A percentile compares a stretch with the other conserved stretches of the same genome.
Evolutionary conservation across 352 stramenopile genomes (phyloP).

Genomic region (Phytopythium litorale): DNA sequence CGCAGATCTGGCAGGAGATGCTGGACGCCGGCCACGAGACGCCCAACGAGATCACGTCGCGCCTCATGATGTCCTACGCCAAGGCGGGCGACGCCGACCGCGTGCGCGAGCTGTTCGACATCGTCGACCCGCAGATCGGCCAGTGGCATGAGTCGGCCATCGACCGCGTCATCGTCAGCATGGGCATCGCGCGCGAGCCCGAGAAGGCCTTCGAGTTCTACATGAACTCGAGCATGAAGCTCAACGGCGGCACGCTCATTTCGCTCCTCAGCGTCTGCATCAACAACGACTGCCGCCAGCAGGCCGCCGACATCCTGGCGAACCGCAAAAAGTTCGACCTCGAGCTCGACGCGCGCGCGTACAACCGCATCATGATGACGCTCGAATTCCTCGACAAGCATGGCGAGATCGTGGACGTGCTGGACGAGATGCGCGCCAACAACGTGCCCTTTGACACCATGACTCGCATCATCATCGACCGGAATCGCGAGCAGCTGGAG

Average conservation of each 20-base stretch:
- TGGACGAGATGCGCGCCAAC: slow-evolving; percentile 61
- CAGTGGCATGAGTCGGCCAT: slow-evolving; percentile 67
- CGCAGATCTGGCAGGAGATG: slow-evolving; percentile 53
- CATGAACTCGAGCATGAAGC: slow-evolving; percentile 75
- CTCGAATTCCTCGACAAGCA: slow-evolving; percentile 69
- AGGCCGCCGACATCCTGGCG: slow-evolving; percentile 64
- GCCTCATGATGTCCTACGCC: slow-evolving; percentile 54
- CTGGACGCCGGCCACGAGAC: slow-evolving; percentile 40
- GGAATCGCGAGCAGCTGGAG: slow-evolving; percentile 43
- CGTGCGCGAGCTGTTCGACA: slow-evolving; percentile 47
- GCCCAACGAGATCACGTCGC: slow-evolving; percentile 67
- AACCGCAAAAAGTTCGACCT: slow-evolving; percentile 81
- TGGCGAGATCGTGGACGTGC: slow-evolving; percentile 46
- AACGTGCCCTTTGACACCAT: slow-evolving; percentile 53
- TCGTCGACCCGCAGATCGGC: slow-evolving; percentile 55
- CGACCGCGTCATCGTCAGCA: slow-evolving; percentile 63
- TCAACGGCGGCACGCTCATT: slow-evolving; percentile 67
- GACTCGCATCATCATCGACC: slow-evolving; percentile 52
- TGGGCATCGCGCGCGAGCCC: slow-evolving; percentile 60
- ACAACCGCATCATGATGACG: slow-evolving; percentile 71
- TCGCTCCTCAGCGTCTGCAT: slow-evolving; percentile 64
- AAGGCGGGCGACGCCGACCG: slow-evolving; percentile 35
- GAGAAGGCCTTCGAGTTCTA: slow-evolving; percentile 74
- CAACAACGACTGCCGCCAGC: slow-evolving; percentile 64
- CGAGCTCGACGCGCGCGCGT: slow-evolving; percentile 55